Base-by-base conservation (phyloP, 768 basidiomycete species). In the Mycena leptocephala region DNA sequence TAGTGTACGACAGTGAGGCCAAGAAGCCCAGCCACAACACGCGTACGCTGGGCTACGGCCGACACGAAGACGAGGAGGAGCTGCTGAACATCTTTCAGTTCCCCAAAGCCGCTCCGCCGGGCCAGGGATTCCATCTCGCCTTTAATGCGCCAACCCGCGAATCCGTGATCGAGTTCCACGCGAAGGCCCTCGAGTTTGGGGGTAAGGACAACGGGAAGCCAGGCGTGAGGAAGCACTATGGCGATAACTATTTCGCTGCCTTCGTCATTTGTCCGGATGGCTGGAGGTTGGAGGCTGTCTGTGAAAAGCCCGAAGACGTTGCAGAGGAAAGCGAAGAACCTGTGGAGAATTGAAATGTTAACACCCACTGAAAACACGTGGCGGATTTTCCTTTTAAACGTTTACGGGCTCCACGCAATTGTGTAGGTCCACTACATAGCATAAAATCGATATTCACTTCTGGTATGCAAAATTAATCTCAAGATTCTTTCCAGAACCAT, bases 151-250 rank as follows among this genome's bases (percentile, higher is more conserved):
- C 66, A 1, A 37, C 66, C 18, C 66, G 66, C 51, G 66, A 55
- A 37, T 35, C 66, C 20, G 66, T 68, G 48, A 33, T 55, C 51
- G 51, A 68, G 66, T 68, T 68, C 22, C 66, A 68, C 22, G 53
- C 51, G 6, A 68, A 68, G 51, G 66, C 51, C 16, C 26, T 68
- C 32, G 64, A 55, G 51, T 68, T 68, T 56, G 66, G 66, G 24
- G 66, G 51, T 24, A 53, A 68, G 48, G 33, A 53, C 14, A 55
- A 68, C n/a, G 66, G 66, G 4, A 1, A 53, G 48, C 66, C 66
- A 8, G 66, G 66, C 24, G n/a, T 68, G 33, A 53, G 66, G 66
- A 68, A 37, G 35, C 51, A 68, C 37, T 68, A 68, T 55, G 66
- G 66, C 33, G 66, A 68, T 26, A 68, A 68, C 35, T 67, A 53